Percentiles rank a stretch among this genome's conserved stretches.
These are phyloP conservation scores for Beverwykella pulmonaria DNA, from an alignment of 495 filamentous ascomycete species.

Conservation along the genomic window DNA sequence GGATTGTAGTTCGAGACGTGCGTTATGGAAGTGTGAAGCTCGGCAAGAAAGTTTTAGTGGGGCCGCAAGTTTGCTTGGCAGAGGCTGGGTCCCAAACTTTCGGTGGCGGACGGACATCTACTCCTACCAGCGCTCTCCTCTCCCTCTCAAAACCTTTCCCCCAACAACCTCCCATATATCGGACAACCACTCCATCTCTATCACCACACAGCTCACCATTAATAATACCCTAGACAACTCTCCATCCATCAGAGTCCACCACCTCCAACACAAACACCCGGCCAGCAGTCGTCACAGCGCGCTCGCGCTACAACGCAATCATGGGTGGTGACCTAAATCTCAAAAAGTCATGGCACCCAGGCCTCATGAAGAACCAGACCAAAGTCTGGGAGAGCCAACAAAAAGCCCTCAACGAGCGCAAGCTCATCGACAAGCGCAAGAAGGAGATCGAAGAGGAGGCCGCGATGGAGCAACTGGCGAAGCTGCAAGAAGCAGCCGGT, in stretches of 20 bases:
- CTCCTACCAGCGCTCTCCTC: background rate
- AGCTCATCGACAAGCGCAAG: slow-evolving; percentile 79
- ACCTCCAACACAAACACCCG: background rate
- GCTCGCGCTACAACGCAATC: slow-evolving; percentile 36
- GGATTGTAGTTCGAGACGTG: background rate
- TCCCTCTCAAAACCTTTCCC: background rate
- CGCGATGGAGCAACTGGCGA: slow-evolving; percentile 85
- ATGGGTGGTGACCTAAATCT: slow-evolving; percentile 42
- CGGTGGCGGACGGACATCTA: too few relatives aligned
- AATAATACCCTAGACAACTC: background rate
- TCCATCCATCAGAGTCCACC: background rate
- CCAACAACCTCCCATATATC: background rate
- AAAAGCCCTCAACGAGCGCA: slow-evolving; percentile 92
- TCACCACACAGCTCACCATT: too few relatives aligned
- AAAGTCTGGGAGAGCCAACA: slow-evolving; percentile 73
- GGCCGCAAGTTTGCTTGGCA: background rate
- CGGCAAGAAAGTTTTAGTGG: background rate
- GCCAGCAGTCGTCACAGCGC: background rate
- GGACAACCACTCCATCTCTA: background rate
- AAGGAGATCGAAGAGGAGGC: slow-evolving; percentile 96
- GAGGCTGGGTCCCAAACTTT: background rate
- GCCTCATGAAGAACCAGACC: slow-evolving; percentile 62
- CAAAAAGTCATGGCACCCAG: slow-evolving; percentile 97
- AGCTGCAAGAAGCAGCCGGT: slow-evolving; percentile 85
- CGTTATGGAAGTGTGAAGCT: background rate